Conservation (phyloP, 106 monocot genomes). For the Apostasia ramifera region DNA sequence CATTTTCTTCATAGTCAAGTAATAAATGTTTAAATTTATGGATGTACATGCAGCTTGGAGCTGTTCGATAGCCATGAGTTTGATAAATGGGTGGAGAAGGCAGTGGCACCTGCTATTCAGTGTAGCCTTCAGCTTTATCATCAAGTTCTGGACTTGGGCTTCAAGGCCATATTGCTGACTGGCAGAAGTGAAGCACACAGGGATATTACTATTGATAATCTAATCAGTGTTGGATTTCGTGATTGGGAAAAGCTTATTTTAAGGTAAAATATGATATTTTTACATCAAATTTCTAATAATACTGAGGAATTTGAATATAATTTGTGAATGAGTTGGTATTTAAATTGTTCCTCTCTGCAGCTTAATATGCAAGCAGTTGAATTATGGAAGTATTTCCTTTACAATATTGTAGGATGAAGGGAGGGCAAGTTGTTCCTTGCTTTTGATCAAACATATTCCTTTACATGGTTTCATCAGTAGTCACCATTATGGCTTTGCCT, state of each 20-base stretch:
- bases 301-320: too few species aligned
- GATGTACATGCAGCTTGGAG: slow-evolving; percentile 44
- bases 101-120: slow-evolving; percentile 58
- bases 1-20: background rate
- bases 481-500: too few species aligned
- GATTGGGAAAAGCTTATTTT: slow-evolving; percentile 76
- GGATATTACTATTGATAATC: slow-evolving; percentile 50
- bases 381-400: too few species aligned
- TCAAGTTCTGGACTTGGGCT: slow-evolving; percentile 44
- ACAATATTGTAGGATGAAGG: too few species aligned
- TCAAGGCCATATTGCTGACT: slow-evolving; percentile 68
- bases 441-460: too few species aligned
- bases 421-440: too few species aligned
- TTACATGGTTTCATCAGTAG: too few species aligned
- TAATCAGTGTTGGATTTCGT: slow-evolving; percentile 41
- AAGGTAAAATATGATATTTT: slow-evolving; percentile 26
- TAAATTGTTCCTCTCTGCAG: too few species aligned
- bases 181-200: slow-evolving; percentile 70
- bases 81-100: slow-evolving; percentile 66
- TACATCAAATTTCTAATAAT: too few species aligned
- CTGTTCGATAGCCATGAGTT: slow-evolving; percentile 53
- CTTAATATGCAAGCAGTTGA: too few species aligned
- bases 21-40: background rate
- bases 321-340: too few species aligned
- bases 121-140: slow-evolving; percentile 60